Evolutionary conservation across 2,329 filamentous ascomycete genomes (phyloP), one percentile per base, ranked within the genome.

Genomic region (Pyrenophora graminea): DNA sequence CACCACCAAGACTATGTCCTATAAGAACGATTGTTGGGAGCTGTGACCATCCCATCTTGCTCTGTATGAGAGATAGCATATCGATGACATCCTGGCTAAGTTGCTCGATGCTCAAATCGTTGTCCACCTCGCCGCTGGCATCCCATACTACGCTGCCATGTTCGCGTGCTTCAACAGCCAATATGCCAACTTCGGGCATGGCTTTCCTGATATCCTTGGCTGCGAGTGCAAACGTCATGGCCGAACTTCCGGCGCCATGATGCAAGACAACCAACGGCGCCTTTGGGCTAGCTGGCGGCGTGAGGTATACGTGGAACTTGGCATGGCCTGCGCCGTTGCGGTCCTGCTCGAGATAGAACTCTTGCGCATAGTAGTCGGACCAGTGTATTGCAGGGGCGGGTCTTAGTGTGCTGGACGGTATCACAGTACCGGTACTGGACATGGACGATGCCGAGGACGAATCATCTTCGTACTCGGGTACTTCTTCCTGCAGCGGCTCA

Each of bases 161-260:
- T 18, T 89, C 90, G 40, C 94, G 84, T 39, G 91, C 92, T 71
- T 97, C 92, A 9, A 92, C 72, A 3, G 91, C 90, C 17, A 99
- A 80, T 34, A 97, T 83, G 1, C 94, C 95, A 2, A 92, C 89
- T 6, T 84, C 80, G 0, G 94, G 90, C 36, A 96, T 79, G 6
- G 84, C 80, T 70, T 88, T 90, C 45, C 87, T 83, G 55, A 97
- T 85, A 70, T 95, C 89, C 38, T 84, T 81, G 2, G 87, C 85
- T 54, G 96, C 85, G 3, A 90, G 80, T 4, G 92, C 92, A 74
- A 97, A 99, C 2, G 91, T 96, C 51, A 97, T 82, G 6, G 89
- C 95, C 0, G 92, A 96, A 3, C 92, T 96, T 13, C 94, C 94
- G 34, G 90, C 94, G 33, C 94, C 94, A 75, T 99, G 94, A 70